Base-by-base conservation (phyloP, 768 basidiomycete genomes). In the Naganishia friedmannii region DNA sequence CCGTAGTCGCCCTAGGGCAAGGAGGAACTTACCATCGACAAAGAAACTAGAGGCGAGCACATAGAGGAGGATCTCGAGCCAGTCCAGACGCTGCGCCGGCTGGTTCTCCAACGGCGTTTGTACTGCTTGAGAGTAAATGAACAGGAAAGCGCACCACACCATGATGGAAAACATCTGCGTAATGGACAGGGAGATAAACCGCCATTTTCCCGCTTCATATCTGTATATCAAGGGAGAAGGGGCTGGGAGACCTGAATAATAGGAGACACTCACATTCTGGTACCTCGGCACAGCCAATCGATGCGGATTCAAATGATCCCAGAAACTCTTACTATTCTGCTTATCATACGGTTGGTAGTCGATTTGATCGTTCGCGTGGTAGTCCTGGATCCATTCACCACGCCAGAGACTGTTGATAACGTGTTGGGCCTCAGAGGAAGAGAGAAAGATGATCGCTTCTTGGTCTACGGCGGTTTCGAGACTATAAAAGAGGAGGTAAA, bases 381-480 rank as follows among this genome's bases (percentile, higher is more conserved):
- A 88, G 69, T 84, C 85, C 79, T 94, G 94, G 3, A 95, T 85
- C 69, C 91, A 85, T 23, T 89, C 86, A 19, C 94, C 94, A 12
- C 81, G 84, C 93, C 94, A 95, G 21, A 97, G 83, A 0, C 87
- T 84, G 74, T 87, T 86, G 48, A 94, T 88, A 15, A 94, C 93
- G 76, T 89, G 86, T 78, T 95, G 92, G 6, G 65, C 66, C 45
- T 69, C 66, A 26, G 66, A 67, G 58, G 51, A 65, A 51, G 17
- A 70, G 29, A 67, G 21, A 23, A 69, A 70, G 21, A 92, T 91
- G 13, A 77, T 81, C 53, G 92, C 92, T 74, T 92, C 87, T 66
- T 91, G 87, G 79, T 97, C 94, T 71, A 95, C 91, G n/a, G 94
- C 93, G 79, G 88, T 83, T 79, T 97, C 94, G 53, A 96, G 83